Percentiles rank a stretch among this genome's conserved stretches.
These are phyloP conservation scores for Crotalaria pallida DNA, from an alignment of 306 rosid species.

Conservation along the genomic window DNA sequence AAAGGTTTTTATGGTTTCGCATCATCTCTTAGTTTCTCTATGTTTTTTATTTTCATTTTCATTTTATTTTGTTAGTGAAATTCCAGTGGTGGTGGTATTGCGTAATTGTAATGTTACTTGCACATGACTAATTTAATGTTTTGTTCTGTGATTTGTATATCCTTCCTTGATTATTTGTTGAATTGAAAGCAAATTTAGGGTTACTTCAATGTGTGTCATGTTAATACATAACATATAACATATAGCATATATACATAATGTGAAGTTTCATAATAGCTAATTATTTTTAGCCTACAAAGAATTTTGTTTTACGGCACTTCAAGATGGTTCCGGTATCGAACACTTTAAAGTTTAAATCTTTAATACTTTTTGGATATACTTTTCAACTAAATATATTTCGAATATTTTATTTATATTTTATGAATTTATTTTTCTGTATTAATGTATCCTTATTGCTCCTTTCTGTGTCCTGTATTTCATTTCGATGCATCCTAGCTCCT, in stretches of 20 bases:
- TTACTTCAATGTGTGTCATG: neutral
- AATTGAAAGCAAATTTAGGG: conserved; percentile 2
- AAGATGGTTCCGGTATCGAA: too few relatives aligned
- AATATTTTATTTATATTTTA: too few relatives aligned
- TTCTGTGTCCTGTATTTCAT: too few relatives aligned
- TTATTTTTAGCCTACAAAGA: neutral
- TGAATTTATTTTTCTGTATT: too few relatives aligned
- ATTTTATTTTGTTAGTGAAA: neutral
- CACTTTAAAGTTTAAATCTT: too few relatives aligned
- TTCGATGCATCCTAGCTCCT: too few relatives aligned
- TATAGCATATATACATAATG: neutral
- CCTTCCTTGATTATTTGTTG: neutral
- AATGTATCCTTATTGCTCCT: too few relatives aligned
- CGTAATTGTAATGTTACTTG: neutral
- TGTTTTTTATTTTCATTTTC: too few relatives aligned
- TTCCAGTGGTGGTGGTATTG: neutral
- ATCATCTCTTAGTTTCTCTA: neutral
- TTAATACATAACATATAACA: too few relatives aligned
- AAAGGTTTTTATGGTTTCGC: neutral
- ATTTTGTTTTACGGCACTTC: neutral
- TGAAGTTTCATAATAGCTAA: neutral
- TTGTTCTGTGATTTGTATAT: neutral
- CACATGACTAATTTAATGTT: conserved; percentile 9
- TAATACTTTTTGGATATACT: too few relatives aligned
- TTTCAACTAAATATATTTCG: too few relatives aligned